Evolutionary conservation across 1,284 basidiomycete species (phyloP).

Genomic region (Meira nashicola): DNA sequence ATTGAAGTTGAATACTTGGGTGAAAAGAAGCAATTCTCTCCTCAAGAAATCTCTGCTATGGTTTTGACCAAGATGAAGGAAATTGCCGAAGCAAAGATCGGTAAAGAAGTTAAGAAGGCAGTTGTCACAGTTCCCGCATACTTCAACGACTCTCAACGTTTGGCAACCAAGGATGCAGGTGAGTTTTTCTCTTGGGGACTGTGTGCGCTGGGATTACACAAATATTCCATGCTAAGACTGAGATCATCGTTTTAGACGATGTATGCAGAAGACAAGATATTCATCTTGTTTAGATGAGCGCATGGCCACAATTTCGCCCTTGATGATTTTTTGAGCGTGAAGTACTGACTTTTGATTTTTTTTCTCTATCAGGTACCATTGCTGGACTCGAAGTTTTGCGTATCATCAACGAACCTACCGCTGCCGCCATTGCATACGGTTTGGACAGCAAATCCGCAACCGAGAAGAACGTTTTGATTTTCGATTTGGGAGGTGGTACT

Average conservation of each 20-base stretch:
- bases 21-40: constrained; percentile 63
- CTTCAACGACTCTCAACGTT: constrained; percentile 68
- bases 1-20: constrained; percentile 61
- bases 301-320: background rate
- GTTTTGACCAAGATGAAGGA: constrained; percentile 98
- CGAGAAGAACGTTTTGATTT: constrained; percentile 97
- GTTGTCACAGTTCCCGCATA: constrained; percentile 68
- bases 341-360: background rate
- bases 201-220: constrained; percentile 44
- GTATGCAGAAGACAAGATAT: constrained; percentile 11
- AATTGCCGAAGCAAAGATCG: constrained; percentile 64
- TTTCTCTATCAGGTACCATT: constrained; percentile 57
- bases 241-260: constrained; percentile 16
- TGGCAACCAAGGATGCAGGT: constrained; percentile 60
- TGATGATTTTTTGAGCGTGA: background rate
- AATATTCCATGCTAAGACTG: constrained; percentile 53
- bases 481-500: constrained; percentile 93
- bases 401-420: constrained; percentile 65
- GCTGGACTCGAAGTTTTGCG: constrained; percentile 65
- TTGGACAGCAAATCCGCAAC: constrained; percentile 56
- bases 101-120: constrained; percentile 64
- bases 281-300: constrained; percentile 13
- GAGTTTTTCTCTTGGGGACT: constrained; percentile 22
- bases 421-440: constrained; percentile 58
- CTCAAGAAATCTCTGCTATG: constrained; percentile 87